Evolutionary conservation across 768 basidiomycete species (phyloP).

Genomic region (Scleroderma bovista): DNA sequence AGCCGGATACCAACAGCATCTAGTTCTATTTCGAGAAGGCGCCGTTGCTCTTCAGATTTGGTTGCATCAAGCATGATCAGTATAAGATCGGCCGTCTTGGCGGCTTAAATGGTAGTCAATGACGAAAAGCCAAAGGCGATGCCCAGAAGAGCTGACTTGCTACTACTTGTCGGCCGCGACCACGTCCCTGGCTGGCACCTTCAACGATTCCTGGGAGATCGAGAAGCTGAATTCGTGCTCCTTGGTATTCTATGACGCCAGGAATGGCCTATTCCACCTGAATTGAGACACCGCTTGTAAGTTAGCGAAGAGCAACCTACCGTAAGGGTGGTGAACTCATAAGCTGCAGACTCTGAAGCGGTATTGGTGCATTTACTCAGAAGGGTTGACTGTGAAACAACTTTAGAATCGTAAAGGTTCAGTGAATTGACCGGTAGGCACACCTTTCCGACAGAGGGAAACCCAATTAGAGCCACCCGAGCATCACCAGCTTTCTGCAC

Average conservation of each 20-base stretch:
- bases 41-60: conserved; percentile 87
- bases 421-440: neutral
- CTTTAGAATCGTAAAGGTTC: conserved; percentile 3
- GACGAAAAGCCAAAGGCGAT: neutral
- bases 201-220: conserved; percentile 97
- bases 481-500: conserved; percentile 88
- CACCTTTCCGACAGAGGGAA: conserved; percentile 92
- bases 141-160: conserved; percentile 49
- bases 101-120: conserved; percentile 38
- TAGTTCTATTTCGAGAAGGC: conserved; percentile 84
- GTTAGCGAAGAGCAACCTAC: conserved; percentile 27
- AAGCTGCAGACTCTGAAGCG: conserved; percentile 81
- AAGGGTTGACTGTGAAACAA: conserved; percentile 66
- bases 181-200: conserved; percentile 85
- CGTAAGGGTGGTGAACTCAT: conserved; percentile 92
- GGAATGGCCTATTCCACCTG: conserved; percentile 70
- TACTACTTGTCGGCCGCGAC: conserved; percentile 94
- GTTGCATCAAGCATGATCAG: conserved; percentile 91
- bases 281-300: neutral
- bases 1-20: conserved; percentile 96
- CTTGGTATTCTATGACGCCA: conserved; percentile 94
- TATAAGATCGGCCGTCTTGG: conserved; percentile 91
- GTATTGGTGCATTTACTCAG: conserved; percentile 91
- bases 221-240: conserved; percentile 87
- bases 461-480: conserved; percentile 87